These are phyloP conservation scores for Gossypium lobatum DNA, from an alignment of 441 rosid genomes.

Conservation along the genomic window DNA sequence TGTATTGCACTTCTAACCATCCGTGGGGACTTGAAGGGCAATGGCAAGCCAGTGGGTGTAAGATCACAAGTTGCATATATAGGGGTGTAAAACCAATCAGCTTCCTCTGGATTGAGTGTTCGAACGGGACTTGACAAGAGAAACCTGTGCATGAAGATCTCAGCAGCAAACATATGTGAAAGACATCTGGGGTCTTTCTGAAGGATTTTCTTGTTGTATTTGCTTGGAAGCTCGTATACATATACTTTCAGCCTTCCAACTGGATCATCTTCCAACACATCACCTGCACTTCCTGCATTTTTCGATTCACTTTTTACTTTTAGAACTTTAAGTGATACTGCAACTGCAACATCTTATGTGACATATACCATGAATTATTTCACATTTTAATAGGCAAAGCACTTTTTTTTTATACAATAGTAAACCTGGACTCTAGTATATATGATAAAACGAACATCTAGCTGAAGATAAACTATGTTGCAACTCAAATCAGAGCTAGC, in stretches of 20 bases:
- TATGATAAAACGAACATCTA: not conserved
- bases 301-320: conserved; percentile 2
- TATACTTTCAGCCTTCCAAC: conserved; percentile 86
- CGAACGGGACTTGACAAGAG: conserved; percentile 80
- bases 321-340: conserved; percentile 2
- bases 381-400: no score
- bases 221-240: conserved; percentile 85
- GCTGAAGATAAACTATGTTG: not conserved
- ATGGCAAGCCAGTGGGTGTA: conserved; percentile 82
- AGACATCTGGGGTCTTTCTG: conserved; percentile 89
- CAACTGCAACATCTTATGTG: no score
- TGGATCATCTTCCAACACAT: conserved; percentile 86
- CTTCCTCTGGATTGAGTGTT: conserved; percentile 74
- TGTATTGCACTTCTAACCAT: conserved; percentile 91
- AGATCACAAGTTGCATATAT: conserved; percentile 88
- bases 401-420: not conserved
- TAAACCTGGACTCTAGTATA: no score
- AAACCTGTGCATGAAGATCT: conserved; percentile 84
- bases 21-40: conserved; percentile 90
- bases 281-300: conserved; percentile 86
- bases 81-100: conserved; percentile 92
- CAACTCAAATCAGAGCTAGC: not conserved
- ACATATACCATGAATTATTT: no score
- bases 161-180: conserved; percentile 93
- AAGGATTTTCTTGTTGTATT: conserved; percentile 79